Conservation (phyloP, 805 yeast genomes). For the Candida nanaspora region DNA sequence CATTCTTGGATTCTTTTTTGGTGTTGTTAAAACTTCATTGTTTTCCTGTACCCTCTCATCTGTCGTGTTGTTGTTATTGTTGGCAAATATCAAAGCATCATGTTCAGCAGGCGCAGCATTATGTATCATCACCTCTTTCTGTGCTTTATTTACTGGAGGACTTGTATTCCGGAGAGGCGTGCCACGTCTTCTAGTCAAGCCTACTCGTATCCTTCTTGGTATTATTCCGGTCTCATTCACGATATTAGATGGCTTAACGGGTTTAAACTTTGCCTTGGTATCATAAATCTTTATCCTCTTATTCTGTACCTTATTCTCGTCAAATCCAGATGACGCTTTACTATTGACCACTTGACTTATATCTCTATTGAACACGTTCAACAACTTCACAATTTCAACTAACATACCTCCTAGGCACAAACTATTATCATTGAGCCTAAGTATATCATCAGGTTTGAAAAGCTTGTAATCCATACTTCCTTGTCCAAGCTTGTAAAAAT, state of each 20-base stretch:
- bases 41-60: too few species aligned
- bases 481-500: constrained; percentile 29
- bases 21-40: too few species aligned
- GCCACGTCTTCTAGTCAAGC: background rate
- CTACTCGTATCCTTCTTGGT: background rate
- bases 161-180: too few species aligned
- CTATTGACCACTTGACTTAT: constrained; percentile 14
- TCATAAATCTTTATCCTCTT: background rate
- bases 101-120: background rate
- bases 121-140: background rate
- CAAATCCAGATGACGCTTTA: too few species aligned
- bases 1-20: too few species aligned
- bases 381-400: constrained; percentile 24
- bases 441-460: constrained; percentile 17
- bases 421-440: constrained; percentile 4
- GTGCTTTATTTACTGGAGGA: background rate
- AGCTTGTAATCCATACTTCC: constrained; percentile 6
- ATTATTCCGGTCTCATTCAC: too few species aligned
- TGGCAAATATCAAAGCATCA: too few species aligned
- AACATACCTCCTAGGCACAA: constrained; percentile 14
- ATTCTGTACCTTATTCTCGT: background rate
- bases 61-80: too few species aligned
- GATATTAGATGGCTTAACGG: too few species aligned
- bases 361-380: constrained; percentile 32
- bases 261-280: too few species aligned